A percentile compares a stretch with the other conserved stretches of the same genome.
phyloP scores from a whole-genome alignment of 2,329 filamentous ascomycete species.

The Blastomyces percursus region DNA sequence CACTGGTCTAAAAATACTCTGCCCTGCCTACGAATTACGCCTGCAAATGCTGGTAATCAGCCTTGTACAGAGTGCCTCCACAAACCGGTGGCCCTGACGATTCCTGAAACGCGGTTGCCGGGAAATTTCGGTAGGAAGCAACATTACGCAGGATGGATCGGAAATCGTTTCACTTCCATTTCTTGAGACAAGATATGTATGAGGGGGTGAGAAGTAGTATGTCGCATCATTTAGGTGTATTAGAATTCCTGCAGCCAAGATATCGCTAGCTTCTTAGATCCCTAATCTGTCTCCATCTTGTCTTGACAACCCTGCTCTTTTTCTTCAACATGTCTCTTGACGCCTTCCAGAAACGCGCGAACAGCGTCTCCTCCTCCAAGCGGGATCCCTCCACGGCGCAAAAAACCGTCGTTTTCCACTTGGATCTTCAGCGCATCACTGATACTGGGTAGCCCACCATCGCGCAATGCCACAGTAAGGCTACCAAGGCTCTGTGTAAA shows the following conservation, averaged over 20 bases:
- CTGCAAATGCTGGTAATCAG: not conserved
- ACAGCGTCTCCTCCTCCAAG: slow-evolving; percentile 81
- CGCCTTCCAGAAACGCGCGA: slow-evolving; percentile 79
- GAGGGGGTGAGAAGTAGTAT: not conserved
- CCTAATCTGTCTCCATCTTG: slow-evolving; percentile 35
- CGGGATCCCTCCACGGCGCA: slow-evolving; percentile 67
- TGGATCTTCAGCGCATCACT: slow-evolving; percentile 73
- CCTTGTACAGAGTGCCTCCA: not conserved
- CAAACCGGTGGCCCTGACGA: not conserved
- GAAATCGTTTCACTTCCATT: not conserved
- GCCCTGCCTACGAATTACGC: not conserved
- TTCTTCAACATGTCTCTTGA: slow-evolving; percentile 66
- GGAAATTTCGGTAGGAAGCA: not conserved
- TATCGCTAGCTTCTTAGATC: not conserved
- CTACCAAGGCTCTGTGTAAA: slow-evolving; percentile 78
- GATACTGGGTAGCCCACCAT: slow-evolving; percentile 82
- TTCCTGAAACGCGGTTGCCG: not conserved
- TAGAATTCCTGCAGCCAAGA: not conserved
- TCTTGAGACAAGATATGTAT: not conserved
- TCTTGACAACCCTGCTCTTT: slow-evolving; percentile 22
- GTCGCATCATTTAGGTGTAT: not conserved
- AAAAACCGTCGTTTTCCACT: slow-evolving; percentile 73
- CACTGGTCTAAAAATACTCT: no score
- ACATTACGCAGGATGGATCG: not conserved
- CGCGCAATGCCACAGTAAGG: slow-evolving; percentile 75